These are phyloP conservation scores for Citrus trifoliata DNA, from an alignment of 345 rosid species.

Conservation along the genomic window DNA sequence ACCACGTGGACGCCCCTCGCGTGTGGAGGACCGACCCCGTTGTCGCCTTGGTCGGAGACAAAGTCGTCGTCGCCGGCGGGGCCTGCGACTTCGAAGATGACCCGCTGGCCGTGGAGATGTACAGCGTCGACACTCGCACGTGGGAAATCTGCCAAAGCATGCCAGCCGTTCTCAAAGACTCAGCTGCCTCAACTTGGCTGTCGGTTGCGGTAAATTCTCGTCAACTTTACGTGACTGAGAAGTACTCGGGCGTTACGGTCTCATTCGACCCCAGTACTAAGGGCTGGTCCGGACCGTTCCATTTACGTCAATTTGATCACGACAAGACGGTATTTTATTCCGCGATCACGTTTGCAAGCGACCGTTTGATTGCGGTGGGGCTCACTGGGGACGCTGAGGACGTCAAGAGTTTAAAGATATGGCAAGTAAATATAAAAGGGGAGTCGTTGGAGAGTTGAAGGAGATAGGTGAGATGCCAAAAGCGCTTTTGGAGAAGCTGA, in stretches of 20 bases:
- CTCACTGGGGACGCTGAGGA: conserved; percentile 28
- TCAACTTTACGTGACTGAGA: conserved; percentile 51
- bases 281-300: conserved; percentile 52
- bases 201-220: conserved; percentile 40
- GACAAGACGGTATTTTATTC: conserved; percentile 17
- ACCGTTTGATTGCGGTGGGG: conserved; percentile 49
- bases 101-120: conserved; percentile 62
- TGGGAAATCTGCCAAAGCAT: conserved; percentile 61
- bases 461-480: conserved; percentile 56
- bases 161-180: conserved; percentile 49
- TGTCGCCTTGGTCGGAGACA: conserved; percentile 49
- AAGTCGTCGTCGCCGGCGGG: conserved; percentile 59
- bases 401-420: conserved; percentile 40
- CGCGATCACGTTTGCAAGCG: conserved; percentile 27
- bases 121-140: conserved; percentile 30
- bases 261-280: conserved; percentile 48
- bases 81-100: conserved; percentile 67
- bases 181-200: conserved; percentile 60
- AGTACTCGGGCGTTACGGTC: conserved; percentile 41
- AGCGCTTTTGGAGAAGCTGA: conserved; percentile 38
- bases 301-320: conserved; percentile 27
- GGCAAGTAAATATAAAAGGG: conserved; percentile 34
- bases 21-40: conserved; percentile 71
- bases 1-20: conserved; percentile 46
- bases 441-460: conserved; percentile 16